Evolutionary conservation across 1,284 basidiomycete species (phyloP).

Genomic region (Trametes versicolor): DNA sequence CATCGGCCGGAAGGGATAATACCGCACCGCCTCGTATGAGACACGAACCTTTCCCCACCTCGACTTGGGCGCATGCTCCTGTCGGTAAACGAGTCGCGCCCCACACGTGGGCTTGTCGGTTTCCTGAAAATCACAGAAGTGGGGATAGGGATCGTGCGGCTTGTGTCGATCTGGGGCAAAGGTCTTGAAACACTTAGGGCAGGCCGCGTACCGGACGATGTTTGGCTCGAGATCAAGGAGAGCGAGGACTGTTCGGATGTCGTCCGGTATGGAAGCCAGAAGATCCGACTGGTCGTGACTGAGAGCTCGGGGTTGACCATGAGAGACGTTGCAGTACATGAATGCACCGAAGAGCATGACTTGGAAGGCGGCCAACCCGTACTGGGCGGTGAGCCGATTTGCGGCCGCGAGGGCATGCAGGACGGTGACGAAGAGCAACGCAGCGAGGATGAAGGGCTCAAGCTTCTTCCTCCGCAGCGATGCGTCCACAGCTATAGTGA

Average conservation of each 20-base stretch:
- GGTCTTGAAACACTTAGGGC: conserved; percentile 19
- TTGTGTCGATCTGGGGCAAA: background rate
- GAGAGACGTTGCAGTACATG: background rate
- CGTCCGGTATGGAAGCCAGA: background rate
- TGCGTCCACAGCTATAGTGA: background rate
- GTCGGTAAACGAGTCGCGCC: background rate
- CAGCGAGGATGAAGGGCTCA: conserved; percentile 13
- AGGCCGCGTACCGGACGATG: conserved; percentile 17
- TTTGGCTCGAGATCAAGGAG: conserved; percentile 14
- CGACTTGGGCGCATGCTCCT: background rate
- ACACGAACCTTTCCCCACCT: background rate
- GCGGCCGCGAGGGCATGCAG: conserved; percentile 3
- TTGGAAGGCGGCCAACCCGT: background rate
- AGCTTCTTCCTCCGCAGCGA: background rate
- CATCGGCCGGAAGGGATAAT: background rate
- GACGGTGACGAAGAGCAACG: conserved; percentile 6
- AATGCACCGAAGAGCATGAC: conserved; percentile 11
- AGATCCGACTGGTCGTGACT: background rate
- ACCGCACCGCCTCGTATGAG: background rate
- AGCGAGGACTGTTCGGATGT: conserved; percentile 4
- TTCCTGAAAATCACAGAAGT: conserved; percentile 4
- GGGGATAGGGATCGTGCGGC: conserved; percentile 7
- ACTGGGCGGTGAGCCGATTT: background rate
- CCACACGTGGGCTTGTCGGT: conserved; percentile 12
- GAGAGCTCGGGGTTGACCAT: background rate